Base-by-base conservation (phyloP, 1,284 basidiomycete genomes). In the Wallemia ichthyophaga region DNA sequence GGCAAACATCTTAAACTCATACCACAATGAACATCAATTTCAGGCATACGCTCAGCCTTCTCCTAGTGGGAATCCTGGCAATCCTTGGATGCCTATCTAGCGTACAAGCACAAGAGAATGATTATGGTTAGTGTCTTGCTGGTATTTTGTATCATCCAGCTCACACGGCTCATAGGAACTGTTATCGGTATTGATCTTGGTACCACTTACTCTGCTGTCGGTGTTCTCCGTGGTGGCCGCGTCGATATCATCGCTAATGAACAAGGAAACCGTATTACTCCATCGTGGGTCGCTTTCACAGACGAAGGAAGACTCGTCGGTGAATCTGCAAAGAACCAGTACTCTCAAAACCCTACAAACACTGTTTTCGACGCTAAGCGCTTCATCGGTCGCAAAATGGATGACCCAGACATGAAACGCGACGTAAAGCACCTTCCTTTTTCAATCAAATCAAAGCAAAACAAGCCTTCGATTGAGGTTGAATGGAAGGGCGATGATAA, bases 161-260 rank as follows among this genome's bases (percentile, higher is more conserved):
- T 21, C 37, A 48, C 7, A 11, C 37, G n/a, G n/a, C 9, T 21
- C 37, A 48, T 21, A 48, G 37, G 37, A 48, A 66, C 67, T 58
- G 67, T 66, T 58, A 68, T 71, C 62, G 71, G 75, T 71, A 75
- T 76, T 66, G 74, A 75, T 69, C 63, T 76, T 60, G 74, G 74
- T 68, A 76, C 75, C n/a, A 77, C 75, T 57, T 76, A 75, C 67
- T 74, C 73, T 63, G 75, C 73, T 69, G 73, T 75, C 59, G 74
- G 72, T 76, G 85, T 95, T 60, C 85, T 89, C 72, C 82, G 83
- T 61, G 82, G 82, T 62, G 89, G 87, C 65, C 83, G 84, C 65
- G 88, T 94, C 48, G 88, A 95, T 73, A 94, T 92, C 66, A 89
- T 92, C 67, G 85, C 89, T 70, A 94, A 94, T 73, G 89, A 92